These are phyloP conservation scores for Microcyclospora tardicrescens DNA, from an alignment of 2,329 filamentous ascomycete species.

Conservation along the genomic window DNA sequence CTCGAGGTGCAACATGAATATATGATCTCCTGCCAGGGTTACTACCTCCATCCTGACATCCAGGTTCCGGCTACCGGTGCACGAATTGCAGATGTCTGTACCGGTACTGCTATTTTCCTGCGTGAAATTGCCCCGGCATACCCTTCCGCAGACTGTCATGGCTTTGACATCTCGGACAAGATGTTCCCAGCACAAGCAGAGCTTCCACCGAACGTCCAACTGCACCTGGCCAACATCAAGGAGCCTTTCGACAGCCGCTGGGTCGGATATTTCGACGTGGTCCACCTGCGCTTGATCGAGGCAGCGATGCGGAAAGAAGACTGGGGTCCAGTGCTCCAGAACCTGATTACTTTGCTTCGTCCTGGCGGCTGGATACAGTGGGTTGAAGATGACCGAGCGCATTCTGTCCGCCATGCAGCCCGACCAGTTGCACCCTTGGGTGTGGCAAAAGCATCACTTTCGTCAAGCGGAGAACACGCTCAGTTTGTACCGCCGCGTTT, in stretches of 20 bases:
- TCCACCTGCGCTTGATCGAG: slow-evolving; percentile 7
- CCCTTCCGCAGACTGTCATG: slow-evolving; percentile 1
- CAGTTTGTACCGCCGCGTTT: too few relatives aligned
- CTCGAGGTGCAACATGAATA: too few relatives aligned
- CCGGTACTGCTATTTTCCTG: slow-evolving; percentile 3
- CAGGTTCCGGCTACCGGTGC: background rate
- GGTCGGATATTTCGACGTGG: slow-evolving; percentile 7
- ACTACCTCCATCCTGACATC: too few relatives aligned
- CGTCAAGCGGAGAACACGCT: too few relatives aligned
- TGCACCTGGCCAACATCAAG: slow-evolving; percentile 4
- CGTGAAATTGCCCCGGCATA: background rate
- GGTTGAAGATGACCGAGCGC: too few relatives aligned
- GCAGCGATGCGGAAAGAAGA: slow-evolving; percentile 4
- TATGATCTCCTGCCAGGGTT: too few relatives aligned
- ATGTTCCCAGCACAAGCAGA: slow-evolving; percentile 2
- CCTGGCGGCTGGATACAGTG: too few relatives aligned
- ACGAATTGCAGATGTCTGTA: slow-evolving; percentile 4
- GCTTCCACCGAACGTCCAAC: background rate
- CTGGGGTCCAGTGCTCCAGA: slow-evolving; percentile 5
- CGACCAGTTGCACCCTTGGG: too few relatives aligned
- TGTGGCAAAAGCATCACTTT: too few relatives aligned
- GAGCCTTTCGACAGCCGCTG: slow-evolving; percentile 2
- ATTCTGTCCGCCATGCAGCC: too few relatives aligned
- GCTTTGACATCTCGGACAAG: slow-evolving; percentile 5
- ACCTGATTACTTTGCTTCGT: slow-evolving; percentile 7